Percentiles rank a stretch among this genome's conserved stretches.
Conservation (phyloP, 176 grass and related monocot species). For the Puya raimondii region DNA sequence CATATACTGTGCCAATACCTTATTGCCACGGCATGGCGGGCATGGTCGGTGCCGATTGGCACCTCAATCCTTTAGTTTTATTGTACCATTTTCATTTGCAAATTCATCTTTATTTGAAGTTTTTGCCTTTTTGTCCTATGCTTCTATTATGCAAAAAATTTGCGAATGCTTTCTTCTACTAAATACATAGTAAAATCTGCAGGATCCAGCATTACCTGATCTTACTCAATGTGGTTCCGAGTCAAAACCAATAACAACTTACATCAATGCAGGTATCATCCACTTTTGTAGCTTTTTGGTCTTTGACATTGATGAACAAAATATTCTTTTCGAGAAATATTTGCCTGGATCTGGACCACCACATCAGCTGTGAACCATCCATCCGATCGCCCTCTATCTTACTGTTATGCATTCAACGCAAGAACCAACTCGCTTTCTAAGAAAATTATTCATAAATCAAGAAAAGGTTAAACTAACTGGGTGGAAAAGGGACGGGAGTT, state of each 20-base stretch:
- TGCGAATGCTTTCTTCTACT: not conserved
- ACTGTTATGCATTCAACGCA: too few relatives aligned
- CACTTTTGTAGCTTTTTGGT: not conserved
- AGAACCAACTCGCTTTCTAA: too few relatives aligned
- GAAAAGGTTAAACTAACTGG: too few relatives aligned
- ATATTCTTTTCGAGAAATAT: not conserved
- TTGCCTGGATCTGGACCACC: not conserved
- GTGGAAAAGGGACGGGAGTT: too few relatives aligned
- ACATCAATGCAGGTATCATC: slow-evolving; percentile 45
- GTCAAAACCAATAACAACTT: slow-evolving; percentile 33
- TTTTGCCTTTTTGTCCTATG: slow-evolving; percentile 2
- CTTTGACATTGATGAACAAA: not conserved
- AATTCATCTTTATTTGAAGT: not conserved
- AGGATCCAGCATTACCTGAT: slow-evolving; percentile 58
- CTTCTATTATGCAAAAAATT: slow-evolving; percentile 4
- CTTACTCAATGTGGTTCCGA: slow-evolving; percentile 52
- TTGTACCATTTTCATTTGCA: too few relatives aligned
- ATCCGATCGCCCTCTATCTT: too few relatives aligned
- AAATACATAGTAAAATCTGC: not conserved
- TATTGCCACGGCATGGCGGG: too few relatives aligned
- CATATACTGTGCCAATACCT: too few relatives aligned
- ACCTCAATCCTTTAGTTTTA: too few relatives aligned
- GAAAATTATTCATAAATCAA: too few relatives aligned
- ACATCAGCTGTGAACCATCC: not conserved
- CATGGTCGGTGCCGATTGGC: too few relatives aligned